Base-by-base conservation (phyloP, 169 alveolate genomes). In the Theileria orientalis region DNA sequence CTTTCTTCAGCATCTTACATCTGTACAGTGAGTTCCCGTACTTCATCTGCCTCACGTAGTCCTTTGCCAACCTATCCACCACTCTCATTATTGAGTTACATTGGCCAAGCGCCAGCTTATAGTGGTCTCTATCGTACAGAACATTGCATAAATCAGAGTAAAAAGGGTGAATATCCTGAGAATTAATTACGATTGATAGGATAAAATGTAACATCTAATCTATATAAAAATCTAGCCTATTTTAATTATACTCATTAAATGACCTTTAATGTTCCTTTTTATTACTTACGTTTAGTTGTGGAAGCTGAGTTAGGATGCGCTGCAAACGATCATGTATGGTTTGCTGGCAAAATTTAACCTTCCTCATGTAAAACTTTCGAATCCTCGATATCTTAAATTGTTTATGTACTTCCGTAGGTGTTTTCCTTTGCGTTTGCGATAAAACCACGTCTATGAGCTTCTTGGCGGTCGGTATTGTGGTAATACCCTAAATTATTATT, bases 381-480 rank as follows among this genome's bases (percentile, higher is more conserved):
- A 98, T 98, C 30, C 99, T 90, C n/a, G 98, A 90, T 40, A 98
- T 97, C 89, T 97, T 96, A 92, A 95, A 96, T 35, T 97, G 98
- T 41, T 97, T 98, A 84, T 96, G 99, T 11, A 98, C 97, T 52
- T 95, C 99, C 13, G 99, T 98, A 3, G 99, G 99, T 0, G 99
- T 98, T 93, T 97, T 97, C 35, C 99, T 92, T 86, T 98, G 98
- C 27, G 99, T 98, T 86, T 94, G 95, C 42, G 99, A 95, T 14
- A 98, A 90, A 52, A 97, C 96, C 51, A 94, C 94, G 82, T 96
- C 98, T 23, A 96, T 94, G 74, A 96, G 87, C 73, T 94, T 97
- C 54, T 84, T 93, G 19, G 98, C 96, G 61, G 93, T 90, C 35
- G 97, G 98, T 71, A 96, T 96, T 63, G 95, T 87, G 66, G 96